A percentile compares a stretch with the other conserved stretches of the same genome.
Evolutionary conservation across 352 stramenopile genomes (phyloP).

Genomic region (Chrysophaeum taylorii): DNA sequence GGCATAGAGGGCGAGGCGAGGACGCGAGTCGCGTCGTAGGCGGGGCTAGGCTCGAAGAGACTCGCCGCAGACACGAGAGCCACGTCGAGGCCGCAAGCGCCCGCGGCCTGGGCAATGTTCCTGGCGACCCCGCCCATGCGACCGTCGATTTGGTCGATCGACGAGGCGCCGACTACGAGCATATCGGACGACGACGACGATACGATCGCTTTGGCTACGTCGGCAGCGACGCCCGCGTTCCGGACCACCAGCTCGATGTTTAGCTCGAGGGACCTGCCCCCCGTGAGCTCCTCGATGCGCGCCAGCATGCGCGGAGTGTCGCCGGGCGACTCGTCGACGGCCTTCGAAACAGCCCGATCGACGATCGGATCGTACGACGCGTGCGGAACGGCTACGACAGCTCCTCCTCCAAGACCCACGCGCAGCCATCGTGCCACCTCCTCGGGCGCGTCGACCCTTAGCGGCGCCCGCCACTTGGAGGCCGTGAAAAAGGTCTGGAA

Average conservation of each 20-base stretch:
- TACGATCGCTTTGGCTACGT: conserved; percentile 55
- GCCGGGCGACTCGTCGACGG: conserved; percentile 67
- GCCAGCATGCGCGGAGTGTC: conserved; percentile 82
- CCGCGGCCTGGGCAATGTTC: background rate
- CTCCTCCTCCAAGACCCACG: conserved; percentile 49
- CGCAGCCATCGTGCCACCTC: conserved; percentile 71
- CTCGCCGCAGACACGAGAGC: too few species aligned
- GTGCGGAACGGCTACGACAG: conserved; percentile 54
- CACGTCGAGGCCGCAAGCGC: too few species aligned
- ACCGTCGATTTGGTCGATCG: background rate
- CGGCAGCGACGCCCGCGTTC: conserved; percentile 84
- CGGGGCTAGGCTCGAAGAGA: too few species aligned
- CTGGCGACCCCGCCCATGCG: background rate
- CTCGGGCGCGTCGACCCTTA: conserved; percentile 63
- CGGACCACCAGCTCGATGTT: conserved; percentile 94
- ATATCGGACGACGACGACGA: conserved; percentile 10
- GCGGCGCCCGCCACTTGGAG: conserved; percentile 63
- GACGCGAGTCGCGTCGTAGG: background rate
- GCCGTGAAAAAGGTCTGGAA: conserved; percentile 97
- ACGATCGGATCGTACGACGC: conserved; percentile 65
- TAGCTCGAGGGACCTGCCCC: conserved; percentile 71
- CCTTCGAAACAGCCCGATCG: conserved; percentile 69
- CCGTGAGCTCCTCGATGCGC: conserved; percentile 79
- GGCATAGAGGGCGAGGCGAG: background rate
- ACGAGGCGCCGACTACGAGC: conserved; percentile 7